phyloP scores from a whole-genome alignment of 805 yeast species.

The Wickerhamiella sorbophila region DNA sequence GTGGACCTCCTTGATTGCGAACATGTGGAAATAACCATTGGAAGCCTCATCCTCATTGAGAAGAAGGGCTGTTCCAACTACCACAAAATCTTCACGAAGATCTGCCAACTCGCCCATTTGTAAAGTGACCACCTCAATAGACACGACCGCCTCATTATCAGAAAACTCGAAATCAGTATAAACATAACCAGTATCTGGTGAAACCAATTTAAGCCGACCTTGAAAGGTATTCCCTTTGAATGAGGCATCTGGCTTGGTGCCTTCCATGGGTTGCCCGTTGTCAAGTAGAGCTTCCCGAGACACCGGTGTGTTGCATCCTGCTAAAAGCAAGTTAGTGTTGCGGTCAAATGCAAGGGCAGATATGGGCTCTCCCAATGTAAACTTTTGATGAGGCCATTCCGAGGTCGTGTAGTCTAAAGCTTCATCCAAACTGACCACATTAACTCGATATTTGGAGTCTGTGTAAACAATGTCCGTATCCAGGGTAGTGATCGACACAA shows the following conservation, averaged over 20 bases:
- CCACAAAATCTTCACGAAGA: constrained; percentile 47
- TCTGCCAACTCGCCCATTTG: constrained; percentile 26
- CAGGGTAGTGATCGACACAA: constrained; percentile 35
- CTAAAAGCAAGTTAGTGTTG: constrained; percentile 42
- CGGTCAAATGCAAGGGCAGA: constrained; percentile 59
- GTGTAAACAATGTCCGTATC: constrained; percentile 25
- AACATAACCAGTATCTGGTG: constrained; percentile 63
- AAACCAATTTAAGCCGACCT: constrained; percentile 49
- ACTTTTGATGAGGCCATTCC: constrained; percentile 23
- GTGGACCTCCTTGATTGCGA: constrained; percentile 8
- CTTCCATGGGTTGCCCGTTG: constrained; percentile 31
- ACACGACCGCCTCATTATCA: constrained; percentile 51
- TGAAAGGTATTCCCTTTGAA: constrained; percentile 29
- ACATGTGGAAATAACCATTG: constrained; percentile 61
- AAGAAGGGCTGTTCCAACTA: constrained; percentile 63
- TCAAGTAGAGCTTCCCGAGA: constrained; percentile 45
- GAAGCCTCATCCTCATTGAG: constrained; percentile 72
- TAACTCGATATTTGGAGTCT: constrained; percentile 26
- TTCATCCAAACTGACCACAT: constrained; percentile 1
- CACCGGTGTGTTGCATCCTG: constrained; percentile 34
- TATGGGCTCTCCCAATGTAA: constrained; percentile 44
- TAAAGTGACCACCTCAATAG: constrained; percentile 39
- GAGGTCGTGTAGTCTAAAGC: constrained; percentile 4
- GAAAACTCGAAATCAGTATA: constrained; percentile 55
- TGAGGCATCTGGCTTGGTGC: background rate